These are phyloP conservation scores for Candida maltosa DNA, from an alignment of 805 yeast species.

Conservation along the genomic window DNA sequence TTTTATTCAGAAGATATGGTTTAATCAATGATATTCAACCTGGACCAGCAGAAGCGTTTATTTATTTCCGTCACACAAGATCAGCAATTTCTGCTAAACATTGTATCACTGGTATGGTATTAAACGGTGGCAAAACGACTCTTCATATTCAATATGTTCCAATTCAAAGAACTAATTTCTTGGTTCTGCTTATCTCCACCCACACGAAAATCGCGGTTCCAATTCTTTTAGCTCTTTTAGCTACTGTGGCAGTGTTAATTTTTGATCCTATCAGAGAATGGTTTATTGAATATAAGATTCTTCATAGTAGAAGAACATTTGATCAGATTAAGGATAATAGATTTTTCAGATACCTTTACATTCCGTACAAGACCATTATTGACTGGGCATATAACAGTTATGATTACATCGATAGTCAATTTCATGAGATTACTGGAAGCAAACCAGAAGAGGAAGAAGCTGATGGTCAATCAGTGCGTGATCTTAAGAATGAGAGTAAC, in stretches of 20 bases:
- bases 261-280: conserved; percentile 92
- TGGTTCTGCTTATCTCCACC: conserved; percentile 57
- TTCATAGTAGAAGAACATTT: conserved; percentile 53
- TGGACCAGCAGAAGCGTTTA: conserved; percentile 38
- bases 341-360: conserved; percentile 21
- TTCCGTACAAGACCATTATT: conserved; percentile 23
- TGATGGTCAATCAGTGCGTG: conserved; percentile 1
- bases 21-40: conserved; percentile 63
- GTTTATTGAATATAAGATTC: conserved; percentile 70
- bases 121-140: conserved; percentile 51
- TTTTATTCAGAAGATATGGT: conserved; percentile 85
- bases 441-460: conserved; percentile 13
- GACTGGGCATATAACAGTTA: conserved; percentile 29
- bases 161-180: conserved; percentile 45
- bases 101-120: conserved; percentile 77
- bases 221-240: conserved; percentile 67
- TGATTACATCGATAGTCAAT: conserved; percentile 30
- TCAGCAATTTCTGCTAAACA: conserved; percentile 85
- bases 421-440: conserved; percentile 8
- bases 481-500: conserved; percentile 18
- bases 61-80: conserved; percentile 54
- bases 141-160: conserved; percentile 75
- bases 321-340: conserved; percentile 40
- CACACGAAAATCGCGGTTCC: conserved; percentile 88
- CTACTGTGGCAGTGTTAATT: conserved; percentile 77